These are phyloP conservation scores for Gliomastix tumulicola DNA, from an alignment of 2,329 filamentous ascomycete genomes.

Conservation along the genomic window DNA sequence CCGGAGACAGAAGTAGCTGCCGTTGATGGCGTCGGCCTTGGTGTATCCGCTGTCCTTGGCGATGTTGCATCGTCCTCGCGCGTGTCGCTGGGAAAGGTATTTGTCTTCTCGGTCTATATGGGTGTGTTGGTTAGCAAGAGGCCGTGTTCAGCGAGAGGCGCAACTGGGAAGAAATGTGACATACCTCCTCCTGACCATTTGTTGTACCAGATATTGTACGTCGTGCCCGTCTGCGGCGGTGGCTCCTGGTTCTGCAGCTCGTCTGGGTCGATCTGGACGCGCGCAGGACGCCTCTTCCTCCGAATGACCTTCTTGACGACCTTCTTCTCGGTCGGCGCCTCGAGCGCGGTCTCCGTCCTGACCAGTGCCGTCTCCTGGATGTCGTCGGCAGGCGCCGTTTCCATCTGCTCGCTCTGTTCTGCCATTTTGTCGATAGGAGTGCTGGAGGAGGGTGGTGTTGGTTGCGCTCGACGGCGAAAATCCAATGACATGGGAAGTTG, in stretches of 20 bases:
- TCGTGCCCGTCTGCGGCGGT: constrained; percentile 86
- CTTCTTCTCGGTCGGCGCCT: constrained; percentile 49
- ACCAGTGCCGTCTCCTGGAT: constrained; percentile 23
- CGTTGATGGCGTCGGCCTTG: constrained; percentile 66
- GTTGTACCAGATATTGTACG: constrained; percentile 99
- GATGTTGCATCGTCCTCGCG: constrained; percentile 81
- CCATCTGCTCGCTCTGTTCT: constrained; percentile 18
- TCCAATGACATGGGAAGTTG: no score
- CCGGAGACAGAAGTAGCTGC: constrained; percentile 87
- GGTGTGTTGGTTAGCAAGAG: no score
- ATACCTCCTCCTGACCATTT: constrained; percentile 94
- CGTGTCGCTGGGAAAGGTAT: constrained; percentile 74
- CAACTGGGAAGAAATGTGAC: no score
- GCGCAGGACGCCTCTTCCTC: constrained; percentile 82
- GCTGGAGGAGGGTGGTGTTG: constrained; percentile 10
- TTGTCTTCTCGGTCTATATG: constrained; percentile 64
- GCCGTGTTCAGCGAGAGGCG: no score
- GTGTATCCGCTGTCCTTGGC: constrained; percentile 74
- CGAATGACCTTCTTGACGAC: constrained; percentile 80
- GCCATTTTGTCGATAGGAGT: constrained; percentile 18
- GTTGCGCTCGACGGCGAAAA: no score
- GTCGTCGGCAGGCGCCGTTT: constrained; percentile 12
- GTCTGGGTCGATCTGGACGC: constrained; percentile 82
- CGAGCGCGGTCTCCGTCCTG: constrained; percentile 34
- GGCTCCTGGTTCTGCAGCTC: constrained; percentile 70